Evolutionary conservation across 352 stramenopile genomes (phyloP).

Genomic region (Sclerospora graminicola): DNA sequence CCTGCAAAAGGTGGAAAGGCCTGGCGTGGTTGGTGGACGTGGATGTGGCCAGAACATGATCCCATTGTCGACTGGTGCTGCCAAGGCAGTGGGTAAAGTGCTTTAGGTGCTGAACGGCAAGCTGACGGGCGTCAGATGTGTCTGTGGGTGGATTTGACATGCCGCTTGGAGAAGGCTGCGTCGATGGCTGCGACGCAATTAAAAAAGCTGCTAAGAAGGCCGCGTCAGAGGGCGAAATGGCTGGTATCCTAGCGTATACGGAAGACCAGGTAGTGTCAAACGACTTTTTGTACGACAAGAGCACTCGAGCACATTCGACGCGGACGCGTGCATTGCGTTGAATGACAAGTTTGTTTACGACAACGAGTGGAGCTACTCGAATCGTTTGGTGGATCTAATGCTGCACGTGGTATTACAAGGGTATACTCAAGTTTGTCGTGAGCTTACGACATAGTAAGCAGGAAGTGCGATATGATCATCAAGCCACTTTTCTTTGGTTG

Average conservation of each 20-base stretch:
- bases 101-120: slow-evolving; percentile 90
- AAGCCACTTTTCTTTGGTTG: no score
- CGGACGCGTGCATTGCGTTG: no score
- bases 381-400: slow-evolving; percentile 95
- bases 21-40: slow-evolving; percentile 95
- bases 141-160: slow-evolving; percentile 87
- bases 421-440: no score
- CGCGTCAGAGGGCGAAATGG: slow-evolving; percentile 87
- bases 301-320: slow-evolving; percentile 30
- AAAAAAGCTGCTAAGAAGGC: slow-evolving; percentile 95
- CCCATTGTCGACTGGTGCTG: slow-evolving; percentile 93
- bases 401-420: slow-evolving; percentile 86
- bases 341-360: slow-evolving; percentile 99
- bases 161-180: slow-evolving; percentile 71
- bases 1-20: slow-evolving; percentile 91
- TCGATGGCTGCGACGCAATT: slow-evolving; percentile 97
- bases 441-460: no score
- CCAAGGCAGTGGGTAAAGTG: slow-evolving; percentile 62
- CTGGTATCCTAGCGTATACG: slow-evolving; percentile 97
- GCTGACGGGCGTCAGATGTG: slow-evolving; percentile 83
- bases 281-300: slow-evolving; percentile 95
- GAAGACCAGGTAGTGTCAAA: slow-evolving; percentile 95
- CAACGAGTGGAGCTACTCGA: slow-evolving; percentile 99
- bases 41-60: slow-evolving; percentile 98
- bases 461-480: no score